Conservation (phyloP, 2,329 filamentous ascomycete genomes). For the Exophiala oligosperma region DNA sequence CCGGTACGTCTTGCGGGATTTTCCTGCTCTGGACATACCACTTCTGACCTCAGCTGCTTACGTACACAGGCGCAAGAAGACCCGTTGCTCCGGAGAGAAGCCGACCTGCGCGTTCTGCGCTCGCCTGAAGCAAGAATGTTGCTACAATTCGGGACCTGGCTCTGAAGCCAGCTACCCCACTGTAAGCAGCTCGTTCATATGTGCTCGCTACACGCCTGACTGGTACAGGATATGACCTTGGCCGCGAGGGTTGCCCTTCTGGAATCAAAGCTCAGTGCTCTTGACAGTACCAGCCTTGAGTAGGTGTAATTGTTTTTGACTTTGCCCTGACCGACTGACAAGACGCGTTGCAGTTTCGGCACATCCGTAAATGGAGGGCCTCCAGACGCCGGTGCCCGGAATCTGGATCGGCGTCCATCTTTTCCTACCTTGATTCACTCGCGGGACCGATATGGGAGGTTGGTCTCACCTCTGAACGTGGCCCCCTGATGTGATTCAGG, state of each 20-base stretch:
- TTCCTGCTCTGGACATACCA: background rate
- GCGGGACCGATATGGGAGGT: no score
- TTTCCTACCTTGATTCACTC: no score
- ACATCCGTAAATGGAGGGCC: no score
- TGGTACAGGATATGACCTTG: conserved; percentile 12
- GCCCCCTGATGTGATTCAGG: background rate
- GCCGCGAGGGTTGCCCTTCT: conserved; percentile 14
- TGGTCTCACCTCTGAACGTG: no score
- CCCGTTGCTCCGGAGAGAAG: conserved; percentile 95
- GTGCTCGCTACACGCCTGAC: background rate
- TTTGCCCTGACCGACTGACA: no score
- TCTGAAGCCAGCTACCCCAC: no score
- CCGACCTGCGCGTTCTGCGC: conserved; percentile 66
- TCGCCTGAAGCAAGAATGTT: conserved; percentile 29
- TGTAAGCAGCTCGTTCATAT: no score
- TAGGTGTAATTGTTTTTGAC: background rate
- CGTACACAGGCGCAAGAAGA: background rate
- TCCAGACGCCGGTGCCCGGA: no score
- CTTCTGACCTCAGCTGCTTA: background rate
- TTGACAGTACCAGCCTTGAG: conserved; percentile 8
- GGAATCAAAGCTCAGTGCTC: conserved; percentile 16
- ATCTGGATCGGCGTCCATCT: no score
- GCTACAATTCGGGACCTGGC: conserved; percentile 24
- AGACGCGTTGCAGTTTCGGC: no score
- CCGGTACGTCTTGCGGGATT: background rate